Percentiles rank a stretch among this genome's conserved stretches.
phyloP scores from a whole-genome alignment of 2,329 filamentous ascomycete species.

The Mycosphaerella sp. region DNA sequence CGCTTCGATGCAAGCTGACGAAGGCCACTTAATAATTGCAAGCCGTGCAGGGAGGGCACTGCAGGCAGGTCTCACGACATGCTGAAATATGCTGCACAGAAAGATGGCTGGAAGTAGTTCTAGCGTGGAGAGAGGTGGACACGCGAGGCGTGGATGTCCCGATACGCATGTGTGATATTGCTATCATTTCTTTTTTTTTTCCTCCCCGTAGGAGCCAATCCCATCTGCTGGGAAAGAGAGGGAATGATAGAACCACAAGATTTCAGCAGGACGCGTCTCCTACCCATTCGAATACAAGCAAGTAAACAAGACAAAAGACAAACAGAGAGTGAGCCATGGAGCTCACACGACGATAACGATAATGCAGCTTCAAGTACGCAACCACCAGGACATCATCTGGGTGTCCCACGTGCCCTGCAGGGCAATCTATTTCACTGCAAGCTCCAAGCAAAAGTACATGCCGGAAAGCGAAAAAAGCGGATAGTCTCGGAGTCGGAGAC shows the following conservation, averaged over 20 bases:
- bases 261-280: not conserved
- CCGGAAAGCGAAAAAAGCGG: not conserved
- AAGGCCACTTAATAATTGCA: not conserved
- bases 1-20: conserved; percentile 1
- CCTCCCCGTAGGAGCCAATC: not conserved
- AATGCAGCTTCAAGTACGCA: conserved; percentile 1
- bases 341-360: not conserved
- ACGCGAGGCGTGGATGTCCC: conserved; percentile 3
- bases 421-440: conserved; percentile 10
- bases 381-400: not conserved
- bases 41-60: not conserved
- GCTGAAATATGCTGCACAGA: not conserved
- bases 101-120: conserved; percentile 10
- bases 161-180: conserved; percentile 8
- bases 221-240: not conserved
- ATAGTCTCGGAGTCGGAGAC: not conserved
- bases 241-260: not conserved
- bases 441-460: not conserved
- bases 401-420: conserved; percentile 2
- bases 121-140: not conserved
- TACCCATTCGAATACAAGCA: not conserved
- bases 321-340: not conserved
- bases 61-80: not conserved
- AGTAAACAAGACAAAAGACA: not conserved
- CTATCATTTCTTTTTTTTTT: not conserved